These are phyloP conservation scores for Arachnopeziza araneosa DNA, from an alignment of 2,329 filamentous ascomycete species.

Conservation along the genomic window DNA sequence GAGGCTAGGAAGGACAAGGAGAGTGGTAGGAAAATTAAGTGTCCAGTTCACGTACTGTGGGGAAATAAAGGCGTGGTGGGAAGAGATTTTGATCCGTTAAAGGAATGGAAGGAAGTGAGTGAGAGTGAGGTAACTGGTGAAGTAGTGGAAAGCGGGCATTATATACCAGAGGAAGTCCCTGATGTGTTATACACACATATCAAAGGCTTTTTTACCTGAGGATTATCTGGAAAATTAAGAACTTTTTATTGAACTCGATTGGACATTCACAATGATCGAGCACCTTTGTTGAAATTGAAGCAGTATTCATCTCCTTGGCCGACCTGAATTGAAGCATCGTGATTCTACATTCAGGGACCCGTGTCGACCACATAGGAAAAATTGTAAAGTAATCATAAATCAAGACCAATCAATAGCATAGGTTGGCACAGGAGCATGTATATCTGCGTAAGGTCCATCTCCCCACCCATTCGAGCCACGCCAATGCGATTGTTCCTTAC, in stretches of 20 bases:
- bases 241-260: not conserved
- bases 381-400: not conserved
- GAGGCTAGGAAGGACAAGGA: conserved; percentile 41
- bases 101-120: conserved; percentile 46
- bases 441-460: not conserved
- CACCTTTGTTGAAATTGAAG: not conserved
- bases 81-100: conserved; percentile 41
- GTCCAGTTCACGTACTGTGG: conserved; percentile 46
- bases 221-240: not conserved
- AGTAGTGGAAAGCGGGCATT: conserved; percentile 43
- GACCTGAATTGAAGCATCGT: not conserved
- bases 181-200: conserved; percentile 40
- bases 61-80: conserved; percentile 44
- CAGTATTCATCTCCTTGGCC: not conserved
- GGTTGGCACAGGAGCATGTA: not conserved
- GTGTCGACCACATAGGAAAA: not conserved
- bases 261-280: not conserved
- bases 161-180: conserved; percentile 46
- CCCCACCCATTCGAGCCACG: not conserved
- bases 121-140: conserved; percentile 36
- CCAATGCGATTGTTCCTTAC: not conserved
- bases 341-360: not conserved
- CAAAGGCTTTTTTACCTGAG: conserved; percentile 32
- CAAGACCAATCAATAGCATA: not conserved
- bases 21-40: conserved; percentile 39